These are phyloP conservation scores for Ogataea henricii DNA, from an alignment of 805 yeast species.

Conservation along the genomic window DNA sequence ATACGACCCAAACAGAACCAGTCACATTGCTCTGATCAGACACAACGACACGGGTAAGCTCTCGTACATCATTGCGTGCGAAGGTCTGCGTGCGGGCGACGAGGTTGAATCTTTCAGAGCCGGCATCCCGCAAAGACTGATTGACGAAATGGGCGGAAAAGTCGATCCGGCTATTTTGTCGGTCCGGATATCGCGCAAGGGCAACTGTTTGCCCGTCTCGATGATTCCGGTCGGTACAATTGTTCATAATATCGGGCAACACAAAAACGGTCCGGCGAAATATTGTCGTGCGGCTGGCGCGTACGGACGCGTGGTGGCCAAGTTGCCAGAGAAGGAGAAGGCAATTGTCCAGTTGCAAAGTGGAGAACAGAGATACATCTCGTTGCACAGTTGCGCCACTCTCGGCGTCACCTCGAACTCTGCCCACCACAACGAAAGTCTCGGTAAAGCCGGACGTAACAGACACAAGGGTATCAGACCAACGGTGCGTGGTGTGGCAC, in stretches of 20 bases:
- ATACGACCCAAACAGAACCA: constrained; percentile 92
- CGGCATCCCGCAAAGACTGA: constrained; percentile 79
- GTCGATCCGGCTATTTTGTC: constrained; percentile 89
- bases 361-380: constrained; percentile 92
- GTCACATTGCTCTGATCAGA: constrained; percentile 86
- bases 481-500: constrained; percentile 95
- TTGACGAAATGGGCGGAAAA: constrained; percentile 85
- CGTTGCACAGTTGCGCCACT: constrained; percentile 87
- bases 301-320: constrained; percentile 83
- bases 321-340: constrained; percentile 64
- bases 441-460: constrained; percentile 96
- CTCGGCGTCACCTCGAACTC: constrained; percentile 90
- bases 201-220: constrained; percentile 88
- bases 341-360: constrained; percentile 83
- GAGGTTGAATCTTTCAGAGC: constrained; percentile 81
- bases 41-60: constrained; percentile 60
- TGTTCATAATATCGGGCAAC: constrained; percentile 82
- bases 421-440: constrained; percentile 83
- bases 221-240: constrained; percentile 96
- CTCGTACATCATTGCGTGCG: constrained; percentile 86
- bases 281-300: constrained; percentile 95
- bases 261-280: constrained; percentile 76
- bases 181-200: constrained; percentile 84
- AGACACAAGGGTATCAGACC: constrained; percentile 95
- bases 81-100: constrained; percentile 93